Conservation (phyloP, 768 basidiomycete genomes). For the Chalciporus piperatus region DNA sequence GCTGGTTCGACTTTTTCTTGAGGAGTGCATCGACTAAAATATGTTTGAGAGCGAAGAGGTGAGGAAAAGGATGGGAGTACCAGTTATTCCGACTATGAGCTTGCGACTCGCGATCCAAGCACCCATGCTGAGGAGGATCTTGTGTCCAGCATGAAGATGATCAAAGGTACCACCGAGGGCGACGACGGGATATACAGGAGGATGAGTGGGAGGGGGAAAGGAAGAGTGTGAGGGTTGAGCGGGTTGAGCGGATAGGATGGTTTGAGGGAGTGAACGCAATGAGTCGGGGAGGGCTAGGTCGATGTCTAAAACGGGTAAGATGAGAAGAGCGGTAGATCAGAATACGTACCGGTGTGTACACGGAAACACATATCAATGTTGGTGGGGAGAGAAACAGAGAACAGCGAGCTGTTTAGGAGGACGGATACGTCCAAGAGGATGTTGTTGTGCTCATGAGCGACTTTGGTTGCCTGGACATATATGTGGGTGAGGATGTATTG, state of each 20-base stretch:
- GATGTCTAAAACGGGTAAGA: conserved; percentile 4
- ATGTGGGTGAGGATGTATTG: conserved; percentile 78
- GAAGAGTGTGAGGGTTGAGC: conserved; percentile 1
- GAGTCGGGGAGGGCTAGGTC: conserved; percentile 38
- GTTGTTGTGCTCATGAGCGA: conserved; percentile 63
- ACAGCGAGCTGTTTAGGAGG: conserved; percentile 57
- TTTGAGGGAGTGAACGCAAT: conserved; percentile 37
- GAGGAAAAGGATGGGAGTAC: conserved; percentile 37
- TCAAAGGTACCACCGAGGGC: conserved; percentile 96
- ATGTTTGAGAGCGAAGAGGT: conserved; percentile 9
- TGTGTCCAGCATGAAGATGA: conserved; percentile 96
- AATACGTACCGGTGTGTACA: conserved; percentile 43
- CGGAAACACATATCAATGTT: conserved; percentile 42
- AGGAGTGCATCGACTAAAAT: conserved; percentile 66
- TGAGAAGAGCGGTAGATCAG: neutral
- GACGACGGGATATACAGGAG: conserved; percentile 56
- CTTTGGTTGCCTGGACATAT: conserved; percentile 82
- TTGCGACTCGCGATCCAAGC: conserved; percentile 77
- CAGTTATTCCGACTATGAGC: conserved; percentile 88
- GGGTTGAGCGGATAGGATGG: conserved; percentile 13
- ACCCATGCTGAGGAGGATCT: conserved; percentile 91
- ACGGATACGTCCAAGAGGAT: conserved; percentile 79
- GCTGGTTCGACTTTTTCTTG: conserved; percentile 63
- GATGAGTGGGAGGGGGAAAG: neutral
- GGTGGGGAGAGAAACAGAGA: conserved; percentile 37